These are phyloP conservation scores for Thraustotheca clavata DNA, from an alignment of 352 stramenopile genomes.

Conservation along the genomic window DNA sequence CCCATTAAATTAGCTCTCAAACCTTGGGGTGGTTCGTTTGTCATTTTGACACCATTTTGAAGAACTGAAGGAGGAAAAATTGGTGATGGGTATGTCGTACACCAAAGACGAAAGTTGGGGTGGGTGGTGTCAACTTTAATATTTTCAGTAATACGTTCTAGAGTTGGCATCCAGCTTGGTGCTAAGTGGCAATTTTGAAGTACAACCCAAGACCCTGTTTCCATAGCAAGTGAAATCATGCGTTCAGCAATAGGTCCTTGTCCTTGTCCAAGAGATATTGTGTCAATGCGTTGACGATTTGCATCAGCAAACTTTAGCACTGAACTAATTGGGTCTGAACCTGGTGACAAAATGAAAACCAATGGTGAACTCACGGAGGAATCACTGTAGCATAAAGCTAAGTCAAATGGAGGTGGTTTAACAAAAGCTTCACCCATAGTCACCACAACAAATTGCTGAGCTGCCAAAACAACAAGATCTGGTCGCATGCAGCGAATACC, in stretches of 20 bases:
- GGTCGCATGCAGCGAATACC: conserved; percentile 75
- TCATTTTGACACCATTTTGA: conserved; percentile 97
- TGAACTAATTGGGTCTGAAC: conserved; percentile 85
- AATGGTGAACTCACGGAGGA: conserved; percentile 78
- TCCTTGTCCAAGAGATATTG: conserved; percentile 89
- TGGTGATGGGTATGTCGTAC: conserved; percentile 90
- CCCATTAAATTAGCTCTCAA: conserved; percentile 86
- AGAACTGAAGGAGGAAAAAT: conserved; percentile 91
- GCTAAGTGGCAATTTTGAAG: conserved; percentile 88
- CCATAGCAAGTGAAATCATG: conserved; percentile 75
- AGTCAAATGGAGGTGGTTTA: conserved; percentile 85
- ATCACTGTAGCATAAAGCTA: conserved; percentile 82
- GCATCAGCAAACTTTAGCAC: conserved; percentile 86
- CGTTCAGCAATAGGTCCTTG: conserved; percentile 87
- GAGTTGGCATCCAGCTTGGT: conserved; percentile 89
- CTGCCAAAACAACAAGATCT: conserved; percentile 78
- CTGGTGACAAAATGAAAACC: conserved; percentile 89
- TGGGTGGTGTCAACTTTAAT: conserved; percentile 79
- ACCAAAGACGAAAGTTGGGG: conserved; percentile 88
- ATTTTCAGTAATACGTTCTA: conserved; percentile 88
- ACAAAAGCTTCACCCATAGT: conserved; percentile 89
- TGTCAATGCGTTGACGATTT: conserved; percentile 63
- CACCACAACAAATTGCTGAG: conserved; percentile 85
- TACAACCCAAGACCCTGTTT: conserved; percentile 86
- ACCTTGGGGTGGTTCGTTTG: conserved; percentile 89